These are phyloP conservation scores for Candida corydali DNA, from an alignment of 805 yeast genomes.

Conservation along the genomic window DNA sequence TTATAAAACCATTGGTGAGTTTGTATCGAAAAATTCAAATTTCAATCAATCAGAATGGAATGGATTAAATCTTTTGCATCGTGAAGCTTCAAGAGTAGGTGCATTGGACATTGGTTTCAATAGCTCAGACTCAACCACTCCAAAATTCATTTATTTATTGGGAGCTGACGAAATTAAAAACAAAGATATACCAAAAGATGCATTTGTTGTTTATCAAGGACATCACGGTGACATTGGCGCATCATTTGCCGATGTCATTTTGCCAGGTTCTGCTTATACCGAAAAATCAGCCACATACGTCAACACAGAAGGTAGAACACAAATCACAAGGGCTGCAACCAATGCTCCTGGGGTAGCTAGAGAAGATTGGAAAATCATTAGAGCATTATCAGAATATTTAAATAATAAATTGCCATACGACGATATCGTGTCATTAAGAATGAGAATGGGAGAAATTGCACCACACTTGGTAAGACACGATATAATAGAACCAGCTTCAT, in stretches of 20 bases:
- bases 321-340: constrained; percentile 79
- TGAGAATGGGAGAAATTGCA: constrained; percentile 69
- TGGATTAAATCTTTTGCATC: constrained; percentile 74
- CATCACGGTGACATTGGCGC: constrained; percentile 93
- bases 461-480: constrained; percentile 79
- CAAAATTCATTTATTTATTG: constrained; percentile 74
- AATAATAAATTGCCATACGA: constrained; percentile 73
- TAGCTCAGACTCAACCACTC: constrained; percentile 46
- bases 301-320: constrained; percentile 88
- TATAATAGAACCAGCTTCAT: constrained; percentile 63
- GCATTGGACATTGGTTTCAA: constrained; percentile 83
- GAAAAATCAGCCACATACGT: constrained; percentile 82
- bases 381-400: constrained; percentile 78
- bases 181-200: constrained; percentile 71
- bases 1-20: constrained; percentile 56
- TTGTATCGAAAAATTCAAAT: constrained; percentile 51
- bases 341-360: constrained; percentile 87
- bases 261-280: constrained; percentile 87
- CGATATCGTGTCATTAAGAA: constrained; percentile 61
- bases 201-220: constrained; percentile 86
- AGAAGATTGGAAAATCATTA: constrained; percentile 85
- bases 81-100: constrained; percentile 85
- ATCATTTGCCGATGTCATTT: constrained; percentile 78
- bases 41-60: constrained; percentile 74
- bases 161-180: constrained; percentile 80